Evolutionary conservation across 2,329 filamentous ascomycete genomes (phyloP).

Genomic region (Fusarium mexicanum): DNA sequence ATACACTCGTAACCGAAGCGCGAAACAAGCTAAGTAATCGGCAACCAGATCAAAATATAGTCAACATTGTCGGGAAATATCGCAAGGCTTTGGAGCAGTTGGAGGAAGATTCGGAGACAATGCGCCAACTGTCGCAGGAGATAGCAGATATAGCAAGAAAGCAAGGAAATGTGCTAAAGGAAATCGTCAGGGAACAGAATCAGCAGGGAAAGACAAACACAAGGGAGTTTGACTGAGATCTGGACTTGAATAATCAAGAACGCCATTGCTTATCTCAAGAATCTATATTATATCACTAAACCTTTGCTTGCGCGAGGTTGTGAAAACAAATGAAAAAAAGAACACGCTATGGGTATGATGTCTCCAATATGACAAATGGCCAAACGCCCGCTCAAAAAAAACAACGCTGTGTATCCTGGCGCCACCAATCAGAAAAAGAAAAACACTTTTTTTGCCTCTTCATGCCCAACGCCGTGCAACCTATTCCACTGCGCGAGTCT

Average conservation of each 20-base stretch:
- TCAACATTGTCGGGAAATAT: background rate
- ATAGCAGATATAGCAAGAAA: background rate
- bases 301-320: background rate
- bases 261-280: background rate
- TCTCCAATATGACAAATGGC: background rate
- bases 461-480: slow-evolving; percentile 51
- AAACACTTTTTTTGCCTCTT: slow-evolving; percentile 49
- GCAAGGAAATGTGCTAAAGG: background rate
- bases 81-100: background rate
- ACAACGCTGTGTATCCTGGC: background rate
- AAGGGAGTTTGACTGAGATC: background rate
- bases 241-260: background rate
- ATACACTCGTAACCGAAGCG: background rate
- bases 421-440: background rate
- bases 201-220: background rate
- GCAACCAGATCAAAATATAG: background rate
- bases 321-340: background rate
- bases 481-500: background rate
- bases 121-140: accelerated
- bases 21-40: background rate
- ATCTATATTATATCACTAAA: background rate
- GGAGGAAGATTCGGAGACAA: accelerated
- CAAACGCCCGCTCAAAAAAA: background rate
- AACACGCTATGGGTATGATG: background rate
- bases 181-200: background rate